Evolutionary conservation across 139 green algal species (phyloP), one percentile per base, ranked within the genome.

Genomic region (Prasinococcaceae sp.): DNA sequence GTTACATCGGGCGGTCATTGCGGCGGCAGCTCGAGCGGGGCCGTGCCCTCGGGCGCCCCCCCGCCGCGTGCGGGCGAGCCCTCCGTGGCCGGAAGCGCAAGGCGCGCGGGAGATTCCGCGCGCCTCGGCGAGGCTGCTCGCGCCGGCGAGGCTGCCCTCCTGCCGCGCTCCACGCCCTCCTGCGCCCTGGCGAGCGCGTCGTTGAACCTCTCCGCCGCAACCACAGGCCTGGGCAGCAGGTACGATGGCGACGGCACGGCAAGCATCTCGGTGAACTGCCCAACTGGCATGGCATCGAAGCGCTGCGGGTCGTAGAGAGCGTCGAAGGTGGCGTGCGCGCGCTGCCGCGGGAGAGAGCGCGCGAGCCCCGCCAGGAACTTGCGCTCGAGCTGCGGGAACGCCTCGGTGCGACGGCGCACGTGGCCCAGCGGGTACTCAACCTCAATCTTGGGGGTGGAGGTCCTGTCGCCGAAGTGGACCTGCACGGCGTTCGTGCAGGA

Each of bases 381-480:
- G 36, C 49, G 48, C 36, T 59, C 51, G 20, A 59, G 36, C 36
- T 35, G 36, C 16, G 51, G 23, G 36, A 59, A 59, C 6, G 19
- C 25, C 25, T 59, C 51, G 36, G 16, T 9, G 4, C 51, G 37
- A 16, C 51, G 35, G 3, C 51, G 51, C 37, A 19, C 16, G 39
- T 59, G 51, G 4, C 51, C 51, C 5, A 59, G 12, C 36, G 51
- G 51, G 39, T 50, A 59, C 37, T 59, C 51, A 19, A 50, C 51
- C 37, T 59, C 51, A 9, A 59, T 14, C 37, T 49, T 49, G 12
- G 14, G 45, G 4, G 51, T 59, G 24, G 22, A 41, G 24, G 51
- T 59, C 4, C 51, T 35, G 24, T 59, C 53, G 16, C 29, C 42
- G 53, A 61, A 61, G 53, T 53, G 42, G 16, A 61, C 53, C 28